Evolutionary conservation across 208 protist species (phyloP).

Genomic region (Leishmania turanica): DNA sequence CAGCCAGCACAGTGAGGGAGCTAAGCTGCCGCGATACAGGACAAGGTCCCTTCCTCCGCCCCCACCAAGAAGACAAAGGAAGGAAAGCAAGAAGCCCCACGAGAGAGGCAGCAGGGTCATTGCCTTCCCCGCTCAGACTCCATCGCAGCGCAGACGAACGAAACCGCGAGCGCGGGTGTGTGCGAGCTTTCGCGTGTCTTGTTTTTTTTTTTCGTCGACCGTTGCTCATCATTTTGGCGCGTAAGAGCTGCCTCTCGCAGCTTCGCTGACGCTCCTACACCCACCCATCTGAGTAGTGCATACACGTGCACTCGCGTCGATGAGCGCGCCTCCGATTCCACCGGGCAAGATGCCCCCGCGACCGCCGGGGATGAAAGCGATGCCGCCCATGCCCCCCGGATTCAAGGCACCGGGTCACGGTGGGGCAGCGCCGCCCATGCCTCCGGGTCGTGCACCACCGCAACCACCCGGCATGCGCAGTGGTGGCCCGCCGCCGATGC

Average conservation of each 20-base stretch:
- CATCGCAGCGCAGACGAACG: neutral
- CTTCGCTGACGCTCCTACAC: neutral
- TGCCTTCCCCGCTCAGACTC: neutral
- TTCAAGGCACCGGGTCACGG: constrained; percentile 1
- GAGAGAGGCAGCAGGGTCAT: neutral
- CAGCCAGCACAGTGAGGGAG: neutral
- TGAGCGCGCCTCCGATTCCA: constrained; percentile 36
- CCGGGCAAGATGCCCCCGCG: constrained; percentile 26
- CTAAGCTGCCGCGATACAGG: neutral
- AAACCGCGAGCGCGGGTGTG: neutral
- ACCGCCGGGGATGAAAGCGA: constrained; percentile 27
- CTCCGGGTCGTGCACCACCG: constrained; percentile 28
- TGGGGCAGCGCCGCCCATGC: constrained; percentile 25
- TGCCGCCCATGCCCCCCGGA: constrained; percentile 48
- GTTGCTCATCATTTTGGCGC: neutral
- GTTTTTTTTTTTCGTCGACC: neutral
- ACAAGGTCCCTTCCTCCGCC: neutral
- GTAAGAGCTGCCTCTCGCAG: neutral
- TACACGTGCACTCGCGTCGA: neutral
- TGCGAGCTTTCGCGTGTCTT: neutral
- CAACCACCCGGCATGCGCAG: constrained; percentile 29
- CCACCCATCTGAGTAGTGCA: neutral
- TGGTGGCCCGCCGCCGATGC: constrained; percentile 11
- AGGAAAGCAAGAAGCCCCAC: neutral
- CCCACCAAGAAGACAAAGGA: neutral